Evolutionary conservation across 2,329 filamentous ascomycete genomes (phyloP).

Genomic region (Diplodia mutila): DNA sequence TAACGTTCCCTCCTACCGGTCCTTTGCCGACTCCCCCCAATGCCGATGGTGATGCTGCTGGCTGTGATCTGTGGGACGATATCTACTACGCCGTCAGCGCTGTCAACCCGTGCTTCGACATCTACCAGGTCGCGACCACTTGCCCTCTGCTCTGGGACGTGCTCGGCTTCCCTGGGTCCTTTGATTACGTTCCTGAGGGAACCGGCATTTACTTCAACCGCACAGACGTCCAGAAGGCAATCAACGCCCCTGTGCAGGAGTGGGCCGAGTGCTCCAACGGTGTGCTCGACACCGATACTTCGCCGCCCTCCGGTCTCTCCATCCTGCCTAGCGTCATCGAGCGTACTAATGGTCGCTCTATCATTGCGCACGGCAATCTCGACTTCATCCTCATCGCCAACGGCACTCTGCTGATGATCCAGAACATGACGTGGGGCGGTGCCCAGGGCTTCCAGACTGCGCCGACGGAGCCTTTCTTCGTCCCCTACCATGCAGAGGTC

Average conservation of each 20-base stretch:
- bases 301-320: conserved; percentile 57
- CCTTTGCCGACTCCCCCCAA: conserved; percentile 58
- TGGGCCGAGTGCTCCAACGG: conserved; percentile 62
- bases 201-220: conserved; percentile 56
- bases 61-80: conserved; percentile 56
- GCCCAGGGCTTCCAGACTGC: conserved; percentile 67
- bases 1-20: conserved; percentile 70
- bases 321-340: conserved; percentile 75
- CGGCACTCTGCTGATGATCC: conserved; percentile 71
- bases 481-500: conserved; percentile 60
- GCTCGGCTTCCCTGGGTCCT: conserved; percentile 43
- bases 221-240: conserved; percentile 55
- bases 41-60: conserved; percentile 43
- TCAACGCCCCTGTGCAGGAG: conserved; percentile 63
- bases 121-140: conserved; percentile 49
- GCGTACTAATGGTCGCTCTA: conserved; percentile 65
- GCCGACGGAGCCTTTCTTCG: conserved; percentile 67
- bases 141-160: conserved; percentile 43
- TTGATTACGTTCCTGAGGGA: conserved; percentile 46
- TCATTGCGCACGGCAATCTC: conserved; percentile 72
- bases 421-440: conserved; percentile 82
- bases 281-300: conserved; percentile 57
- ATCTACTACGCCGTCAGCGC: conserved; percentile 46
- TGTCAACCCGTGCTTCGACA: conserved; percentile 57
- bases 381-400: conserved; percentile 71